Base-by-base conservation (phyloP, 805 yeast species). In the Candida chauliodis region DNA sequence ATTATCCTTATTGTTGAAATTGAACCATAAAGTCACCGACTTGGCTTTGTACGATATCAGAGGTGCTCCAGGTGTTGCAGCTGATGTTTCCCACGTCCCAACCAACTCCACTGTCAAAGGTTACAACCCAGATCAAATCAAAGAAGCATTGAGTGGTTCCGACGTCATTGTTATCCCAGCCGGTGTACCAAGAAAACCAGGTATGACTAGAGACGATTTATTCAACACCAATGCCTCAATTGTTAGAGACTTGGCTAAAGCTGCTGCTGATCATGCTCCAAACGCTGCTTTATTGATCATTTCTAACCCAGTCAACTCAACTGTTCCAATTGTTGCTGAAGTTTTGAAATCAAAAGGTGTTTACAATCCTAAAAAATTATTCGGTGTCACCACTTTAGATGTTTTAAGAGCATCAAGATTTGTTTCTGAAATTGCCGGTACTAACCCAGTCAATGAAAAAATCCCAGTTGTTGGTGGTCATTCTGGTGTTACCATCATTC, bases 181-280 rank as follows among this genome's bases (percentile, higher is more conserved):
- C 41, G 97, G 97, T 75, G 95, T 90, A 42, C 97, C 95, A 74
- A 86, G 95, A 79, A 90, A 89, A 75, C 97, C 97, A 52, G 97
- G 97, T 66, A 90, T 90, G 97, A 87, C 96, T 59, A 85, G 97
- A 76, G 97, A 90, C 64, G 97, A 90, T 63, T 75, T 90, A 56
- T 90, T 90, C 82, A 83, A 86, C 75, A 90, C 95, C 73, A 90
- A 90, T 60, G 97, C 97, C 37, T 83, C 95, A 37, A 90, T 90
- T 64, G 96, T 90, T 47, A 81, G 93, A 63, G 96, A 86, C 66
- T 76, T 90, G 65, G 95, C 95, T 61, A 74, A 81, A 67, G 84
- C 89, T 38, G 78, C 78, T 53, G 95, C 95, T 45, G 86, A 84
- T 49, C 60, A 73, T 64, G 76, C 85, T 49, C 96, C 96, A 59